Evolutionary conservation across 192 early-diverging fungal genomes (phyloP).

Genomic region (Coemansia sp.): DNA sequence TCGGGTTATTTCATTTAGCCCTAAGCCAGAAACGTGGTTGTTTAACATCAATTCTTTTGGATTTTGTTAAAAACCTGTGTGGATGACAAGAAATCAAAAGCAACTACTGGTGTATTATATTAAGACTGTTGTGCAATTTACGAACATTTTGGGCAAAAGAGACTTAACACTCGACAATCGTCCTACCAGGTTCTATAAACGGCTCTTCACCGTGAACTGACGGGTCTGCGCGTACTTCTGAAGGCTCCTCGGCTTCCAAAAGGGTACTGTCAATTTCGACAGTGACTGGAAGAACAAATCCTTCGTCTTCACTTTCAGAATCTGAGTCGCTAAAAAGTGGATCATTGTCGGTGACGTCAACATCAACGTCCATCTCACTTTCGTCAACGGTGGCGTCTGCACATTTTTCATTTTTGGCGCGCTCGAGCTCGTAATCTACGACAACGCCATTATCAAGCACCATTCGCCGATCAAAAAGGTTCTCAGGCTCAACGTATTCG

Average conservation of each 20-base stretch:
- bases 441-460: slow-evolving; percentile 10
- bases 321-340: slow-evolving; percentile 54
- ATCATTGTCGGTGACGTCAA: slow-evolving; percentile 49
- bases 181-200: slow-evolving; percentile 7
- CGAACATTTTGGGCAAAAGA: not conserved
- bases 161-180: slow-evolving; percentile 13
- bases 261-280: slow-evolving; percentile 13
- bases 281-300: slow-evolving; percentile 36
- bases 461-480: slow-evolving; percentile 77
- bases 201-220: not conserved
- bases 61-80: no score
- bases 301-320: slow-evolving; percentile 37
- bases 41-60: no score
- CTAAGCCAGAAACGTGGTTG: no score
- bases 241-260: not conserved
- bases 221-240: not conserved
- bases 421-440: slow-evolving; percentile 26
- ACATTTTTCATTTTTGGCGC: slow-evolving; percentile 11
- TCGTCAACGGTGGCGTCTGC: slow-evolving; percentile 2
- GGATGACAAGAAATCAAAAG: not conserved
- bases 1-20: no score
- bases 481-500: slow-evolving; percentile 90
- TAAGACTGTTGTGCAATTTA: not conserved
- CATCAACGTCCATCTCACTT: slow-evolving; percentile 18
- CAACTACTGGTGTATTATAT: not conserved